Evolutionary conservation across 768 basidiomycete species (phyloP).

Genomic region (Tylopilus balloui): DNA sequence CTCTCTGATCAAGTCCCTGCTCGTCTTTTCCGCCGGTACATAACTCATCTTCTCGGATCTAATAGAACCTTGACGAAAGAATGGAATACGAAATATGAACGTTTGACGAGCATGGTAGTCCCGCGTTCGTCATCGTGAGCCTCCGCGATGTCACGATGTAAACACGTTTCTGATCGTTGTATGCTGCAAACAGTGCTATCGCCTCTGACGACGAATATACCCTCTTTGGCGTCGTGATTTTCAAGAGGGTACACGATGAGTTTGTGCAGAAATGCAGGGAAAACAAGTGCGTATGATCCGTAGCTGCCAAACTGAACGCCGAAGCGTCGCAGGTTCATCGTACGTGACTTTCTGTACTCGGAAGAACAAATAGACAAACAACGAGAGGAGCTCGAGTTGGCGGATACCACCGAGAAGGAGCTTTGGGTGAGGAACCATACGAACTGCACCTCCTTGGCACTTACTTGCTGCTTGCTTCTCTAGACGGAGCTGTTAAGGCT

Average conservation of each 20-base stretch:
- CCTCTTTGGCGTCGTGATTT: slow-evolving; percentile 81
- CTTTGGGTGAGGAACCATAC: slow-evolving; percentile 71
- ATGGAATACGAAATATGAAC: slow-evolving; percentile 88
- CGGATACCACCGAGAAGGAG: slow-evolving; percentile 87
- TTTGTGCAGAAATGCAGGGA: slow-evolving; percentile 93
- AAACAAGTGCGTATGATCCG: slow-evolving; percentile 63
- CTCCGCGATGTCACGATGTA: slow-evolving; percentile 7
- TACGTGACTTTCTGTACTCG: slow-evolving; percentile 91
- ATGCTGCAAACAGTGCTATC: slow-evolving; percentile 48
- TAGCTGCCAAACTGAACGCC: slow-evolving; percentile 2
- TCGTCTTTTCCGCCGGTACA: slow-evolving; percentile 9
- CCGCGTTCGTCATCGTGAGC: slow-evolving; percentile 85
- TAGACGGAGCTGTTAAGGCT: slow-evolving; percentile 90
- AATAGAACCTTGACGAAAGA: slow-evolving; percentile 74
- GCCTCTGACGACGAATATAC: slow-evolving; percentile 86
- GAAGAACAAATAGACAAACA: slow-evolving; percentile 79
- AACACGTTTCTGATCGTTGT: slow-evolving; percentile 21
- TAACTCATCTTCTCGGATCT: slow-evolving; percentile 16
- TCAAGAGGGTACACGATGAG: slow-evolving; percentile 87
- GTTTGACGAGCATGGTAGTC: slow-evolving; percentile 83
- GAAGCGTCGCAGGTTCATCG: slow-evolving; percentile 63
- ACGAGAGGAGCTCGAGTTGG: slow-evolving; percentile 71
- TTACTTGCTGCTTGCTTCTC: slow-evolving; percentile 1
- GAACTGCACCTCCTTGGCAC: background rate
- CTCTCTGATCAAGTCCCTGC: slow-evolving; percentile 10